These are phyloP conservation scores for Umbelopsis sp. DNA, from an alignment of 371 early-diverging fungal species.

Conservation along the genomic window DNA sequence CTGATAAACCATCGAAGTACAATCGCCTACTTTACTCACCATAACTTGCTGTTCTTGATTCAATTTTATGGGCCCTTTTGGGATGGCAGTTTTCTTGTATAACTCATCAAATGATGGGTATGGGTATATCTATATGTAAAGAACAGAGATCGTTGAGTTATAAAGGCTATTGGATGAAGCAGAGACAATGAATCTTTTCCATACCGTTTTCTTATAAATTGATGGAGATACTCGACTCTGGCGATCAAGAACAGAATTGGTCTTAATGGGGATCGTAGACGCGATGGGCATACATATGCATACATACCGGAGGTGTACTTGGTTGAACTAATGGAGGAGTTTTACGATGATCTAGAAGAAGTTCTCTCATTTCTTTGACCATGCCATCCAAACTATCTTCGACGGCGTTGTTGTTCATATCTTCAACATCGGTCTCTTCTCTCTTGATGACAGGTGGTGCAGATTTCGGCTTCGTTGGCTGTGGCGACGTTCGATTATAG, in stretches of 20 bases:
- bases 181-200: no score
- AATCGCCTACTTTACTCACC: slow-evolving; percentile 23
- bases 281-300: background rate
- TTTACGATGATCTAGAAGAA: slow-evolving; percentile 11
- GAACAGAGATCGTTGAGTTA: no score
- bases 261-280: background rate
- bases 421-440: background rate
- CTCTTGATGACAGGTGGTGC: background rate
- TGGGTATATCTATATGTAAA: slow-evolving; percentile 12
- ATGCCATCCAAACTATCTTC: slow-evolving; percentile 14
- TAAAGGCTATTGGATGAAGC: no score
- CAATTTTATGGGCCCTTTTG: slow-evolving; percentile 31
- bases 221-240: background rate
- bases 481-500: background rate
- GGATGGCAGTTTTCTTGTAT: slow-evolving; percentile 21
- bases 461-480: background rate
- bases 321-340: background rate
- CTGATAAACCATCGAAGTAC: no score
- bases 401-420: background rate
- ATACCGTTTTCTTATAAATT: background rate
- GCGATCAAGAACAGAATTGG: background rate
- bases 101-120: slow-evolving; percentile 22
- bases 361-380: slow-evolving; percentile 11
- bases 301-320: background rate
- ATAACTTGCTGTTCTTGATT: slow-evolving; percentile 38